Conservation (phyloP, 106 monocot species). For the Cymbidium sinense region DNA sequence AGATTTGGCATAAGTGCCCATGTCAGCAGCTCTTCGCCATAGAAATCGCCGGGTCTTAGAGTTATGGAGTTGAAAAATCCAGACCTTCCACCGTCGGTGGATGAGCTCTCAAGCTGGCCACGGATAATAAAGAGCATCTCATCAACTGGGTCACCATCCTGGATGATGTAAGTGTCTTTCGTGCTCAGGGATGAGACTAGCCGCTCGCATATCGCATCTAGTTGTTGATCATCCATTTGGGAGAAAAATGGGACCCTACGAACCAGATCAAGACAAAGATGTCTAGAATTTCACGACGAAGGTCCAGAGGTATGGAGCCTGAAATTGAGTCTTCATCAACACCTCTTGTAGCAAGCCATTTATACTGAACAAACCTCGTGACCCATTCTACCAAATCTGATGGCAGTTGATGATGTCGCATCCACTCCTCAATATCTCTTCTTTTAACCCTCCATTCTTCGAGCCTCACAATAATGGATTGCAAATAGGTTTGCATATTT, state of each 20-base stretch:
- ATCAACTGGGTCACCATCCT: constrained; percentile 83
- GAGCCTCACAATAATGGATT: constrained; percentile 63
- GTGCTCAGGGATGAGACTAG: constrained; percentile 67
- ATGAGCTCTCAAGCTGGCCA: constrained; percentile 68
- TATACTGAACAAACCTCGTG: constrained; percentile 89
- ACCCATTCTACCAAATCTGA: constrained; percentile 60
- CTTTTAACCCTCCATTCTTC: constrained; percentile 89
- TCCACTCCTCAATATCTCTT: constrained; percentile 77
- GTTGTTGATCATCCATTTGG: constrained; percentile 75
- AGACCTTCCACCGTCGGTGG: constrained; percentile 57
- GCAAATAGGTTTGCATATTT: no score
- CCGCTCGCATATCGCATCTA: constrained; percentile 80
- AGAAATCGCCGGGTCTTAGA: constrained; percentile 78
- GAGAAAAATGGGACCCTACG: constrained; percentile 90
- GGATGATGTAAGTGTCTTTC: constrained; percentile 54
- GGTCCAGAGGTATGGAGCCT: constrained; percentile 46
- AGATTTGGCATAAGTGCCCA: no score
- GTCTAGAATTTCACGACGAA: constrained; percentile 85
- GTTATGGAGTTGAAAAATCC: constrained; percentile 83
- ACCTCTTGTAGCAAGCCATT: no score
- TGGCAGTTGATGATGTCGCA: constrained; percentile 92
- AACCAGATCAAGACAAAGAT: constrained; percentile 81
- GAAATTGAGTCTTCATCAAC: constrained; percentile 72
- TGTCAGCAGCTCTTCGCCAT: no score
- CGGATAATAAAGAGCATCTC: constrained; percentile 78